A percentile compares a stretch with the other conserved stretches of the same genome.
Evolutionary conservation across 345 rosid species (phyloP).

Genomic region (Melaleuca alternifolia): DNA sequence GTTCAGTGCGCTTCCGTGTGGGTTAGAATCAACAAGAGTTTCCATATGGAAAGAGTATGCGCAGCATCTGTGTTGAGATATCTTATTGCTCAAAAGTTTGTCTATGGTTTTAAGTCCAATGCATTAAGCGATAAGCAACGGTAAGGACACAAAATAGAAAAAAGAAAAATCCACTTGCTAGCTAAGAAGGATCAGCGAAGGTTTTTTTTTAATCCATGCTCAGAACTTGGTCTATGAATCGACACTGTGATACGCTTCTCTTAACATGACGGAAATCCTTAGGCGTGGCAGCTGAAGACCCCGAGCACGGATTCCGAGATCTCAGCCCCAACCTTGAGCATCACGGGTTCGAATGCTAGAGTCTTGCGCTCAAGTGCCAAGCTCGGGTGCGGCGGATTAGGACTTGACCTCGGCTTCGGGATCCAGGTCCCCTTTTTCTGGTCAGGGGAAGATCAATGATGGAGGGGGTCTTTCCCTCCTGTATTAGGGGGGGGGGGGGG

Average conservation of each 20-base stretch:
- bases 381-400: too few species aligned
- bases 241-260: too few species aligned
- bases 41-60: background rate
- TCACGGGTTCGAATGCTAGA: background rate
- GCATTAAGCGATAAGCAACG: background rate
- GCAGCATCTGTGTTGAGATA: background rate
- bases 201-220: too few species aligned
- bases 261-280: too few species aligned
- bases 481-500: too few species aligned
- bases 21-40: background rate
- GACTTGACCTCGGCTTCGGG: too few species aligned
- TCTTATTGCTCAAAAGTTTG: background rate
- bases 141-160: too few species aligned
- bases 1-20: background rate
- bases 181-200: too few species aligned
- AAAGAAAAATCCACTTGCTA: background rate
- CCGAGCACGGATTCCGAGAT: rapidly evolving
- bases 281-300: background rate
- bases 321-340: rapidly evolving
- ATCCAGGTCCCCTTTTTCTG: too few species aligned
- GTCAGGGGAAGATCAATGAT: too few species aligned
- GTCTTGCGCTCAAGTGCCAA: background rate
- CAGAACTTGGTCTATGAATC: background rate
- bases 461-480: too few species aligned
- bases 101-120: background rate